Percentiles rank a stretch among this genome's conserved stretches.
These are phyloP conservation scores for Corymbia calophylla DNA, from an alignment of 441 rosid genomes.

Conservation along the genomic window DNA sequence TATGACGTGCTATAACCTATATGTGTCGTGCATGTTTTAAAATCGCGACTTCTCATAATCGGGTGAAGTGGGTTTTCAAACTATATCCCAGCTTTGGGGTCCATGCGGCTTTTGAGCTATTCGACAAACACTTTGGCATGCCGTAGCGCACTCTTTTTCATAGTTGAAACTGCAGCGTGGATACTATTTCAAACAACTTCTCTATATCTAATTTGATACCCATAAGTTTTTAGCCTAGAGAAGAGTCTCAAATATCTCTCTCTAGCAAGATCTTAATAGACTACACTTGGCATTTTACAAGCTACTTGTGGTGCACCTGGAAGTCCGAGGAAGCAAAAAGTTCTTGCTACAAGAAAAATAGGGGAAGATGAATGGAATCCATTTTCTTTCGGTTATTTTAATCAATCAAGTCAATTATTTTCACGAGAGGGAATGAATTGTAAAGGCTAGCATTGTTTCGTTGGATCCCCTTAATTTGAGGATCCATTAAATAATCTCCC, in stretches of 20 bases:
- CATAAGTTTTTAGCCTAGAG: neutral
- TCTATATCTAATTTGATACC: neutral
- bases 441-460: neutral
- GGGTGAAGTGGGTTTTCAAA: neutral
- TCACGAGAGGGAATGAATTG: neutral
- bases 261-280: neutral
- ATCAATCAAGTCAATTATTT: neutral
- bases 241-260: neutral
- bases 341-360: neutral
- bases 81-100: neutral
- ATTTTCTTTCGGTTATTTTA: neutral
- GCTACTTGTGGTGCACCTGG: neutral
- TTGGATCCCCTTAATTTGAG: neutral
- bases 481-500: neutral
- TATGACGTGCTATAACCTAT: rapidly evolving
- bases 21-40: neutral
- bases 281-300: neutral
- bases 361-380: neutral
- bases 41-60: neutral
- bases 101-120: neutral
- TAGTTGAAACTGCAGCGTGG: neutral
- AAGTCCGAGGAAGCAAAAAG: neutral
- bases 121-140: neutral
- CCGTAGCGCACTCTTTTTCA: neutral
- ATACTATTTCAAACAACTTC: neutral